Percentiles rank a stretch among this genome's conserved stretches.
These are phyloP conservation scores for Aspergillus ochraceus DNA, from an alignment of 2,329 filamentous ascomycete genomes.

Conservation along the genomic window DNA sequence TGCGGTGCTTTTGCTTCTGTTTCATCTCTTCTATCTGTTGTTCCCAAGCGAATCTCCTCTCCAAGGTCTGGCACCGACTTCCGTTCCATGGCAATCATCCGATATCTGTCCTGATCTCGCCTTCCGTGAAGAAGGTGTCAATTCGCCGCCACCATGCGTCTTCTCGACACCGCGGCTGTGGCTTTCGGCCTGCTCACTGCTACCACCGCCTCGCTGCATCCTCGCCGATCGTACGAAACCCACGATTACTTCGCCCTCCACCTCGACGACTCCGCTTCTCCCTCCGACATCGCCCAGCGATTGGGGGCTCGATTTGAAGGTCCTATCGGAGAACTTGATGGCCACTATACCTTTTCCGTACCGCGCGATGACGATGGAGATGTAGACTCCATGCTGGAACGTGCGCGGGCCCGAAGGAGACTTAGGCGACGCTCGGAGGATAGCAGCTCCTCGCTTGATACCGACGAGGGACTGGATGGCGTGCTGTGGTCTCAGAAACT, in stretches of 20 bases:
- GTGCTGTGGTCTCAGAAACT: conserved; percentile 82
- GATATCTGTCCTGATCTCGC: conserved; percentile 17
- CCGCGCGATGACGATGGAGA: conserved; percentile 57
- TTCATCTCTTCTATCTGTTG: background rate
- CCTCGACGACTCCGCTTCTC: conserved; percentile 65
- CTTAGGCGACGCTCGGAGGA: conserved; percentile 53
- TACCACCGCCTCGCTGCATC: conserved; percentile 50
- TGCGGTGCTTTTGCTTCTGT: background rate
- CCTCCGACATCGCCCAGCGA: conserved; percentile 65
- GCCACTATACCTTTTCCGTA: conserved; percentile 85
- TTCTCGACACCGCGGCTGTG: conserved; percentile 21
- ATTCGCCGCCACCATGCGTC: conserved; percentile 21
- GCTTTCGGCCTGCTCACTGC: conserved; percentile 41
- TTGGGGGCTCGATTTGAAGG: conserved; percentile 81
- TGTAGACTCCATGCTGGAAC: conserved; percentile 52
- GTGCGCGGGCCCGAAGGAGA: conserved; percentile 59
- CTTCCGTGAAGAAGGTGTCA: conserved; percentile 10
- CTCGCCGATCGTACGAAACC: conserved; percentile 68
- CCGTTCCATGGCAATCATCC: conserved; percentile 19
- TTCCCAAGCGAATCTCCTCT: background rate
- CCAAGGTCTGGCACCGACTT: background rate
- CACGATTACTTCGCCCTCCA: conserved; percentile 95
- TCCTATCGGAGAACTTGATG: conserved; percentile 70
- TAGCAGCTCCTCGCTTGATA: conserved; percentile 12
- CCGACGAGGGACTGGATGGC: conserved; percentile 63